Conservation (phyloP, 495 filamentous ascomycete species). For the Aspergillus indologenus region DNA sequence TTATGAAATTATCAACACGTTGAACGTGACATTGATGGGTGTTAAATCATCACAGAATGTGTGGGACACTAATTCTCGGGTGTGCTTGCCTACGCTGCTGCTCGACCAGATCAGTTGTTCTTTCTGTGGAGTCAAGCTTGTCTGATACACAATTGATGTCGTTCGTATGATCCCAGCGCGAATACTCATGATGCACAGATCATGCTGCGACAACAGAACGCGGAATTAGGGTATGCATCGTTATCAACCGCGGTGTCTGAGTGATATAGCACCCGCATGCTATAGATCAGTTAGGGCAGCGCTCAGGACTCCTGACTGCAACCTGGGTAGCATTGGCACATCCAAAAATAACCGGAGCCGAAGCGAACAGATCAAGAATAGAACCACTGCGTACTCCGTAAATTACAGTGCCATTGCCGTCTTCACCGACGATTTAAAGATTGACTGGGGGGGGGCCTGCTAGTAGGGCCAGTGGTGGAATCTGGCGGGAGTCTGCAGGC, state of each 20-base stretch:
- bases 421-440: not conserved
- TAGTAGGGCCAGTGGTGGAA: not conserved
- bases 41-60: no score
- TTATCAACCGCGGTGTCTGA: not conserved
- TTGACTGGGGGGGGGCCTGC: not conserved
- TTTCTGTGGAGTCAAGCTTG: not conserved
- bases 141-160: not conserved
- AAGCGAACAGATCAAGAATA: not conserved
- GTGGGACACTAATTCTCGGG: no score
- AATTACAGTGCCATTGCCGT: not conserved
- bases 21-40: not conserved
- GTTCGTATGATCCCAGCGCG: no score
- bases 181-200: no score
- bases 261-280: not conserved
- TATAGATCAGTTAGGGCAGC: not conserved
- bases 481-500: conserved; percentile 26
- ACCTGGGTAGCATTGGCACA: not conserved
- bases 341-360: not conserved
- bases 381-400: not conserved
- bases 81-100: no score
- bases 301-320: not conserved
- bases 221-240: not conserved
- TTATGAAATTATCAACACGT: no score
- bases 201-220: not conserved
- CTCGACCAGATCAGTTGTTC: not conserved